Percentiles rank a stretch among this genome's conserved stretches.
phyloP scores from a whole-genome alignment of 768 basidiomycete genomes.

The Xanthoconium stramineum region DNA sequence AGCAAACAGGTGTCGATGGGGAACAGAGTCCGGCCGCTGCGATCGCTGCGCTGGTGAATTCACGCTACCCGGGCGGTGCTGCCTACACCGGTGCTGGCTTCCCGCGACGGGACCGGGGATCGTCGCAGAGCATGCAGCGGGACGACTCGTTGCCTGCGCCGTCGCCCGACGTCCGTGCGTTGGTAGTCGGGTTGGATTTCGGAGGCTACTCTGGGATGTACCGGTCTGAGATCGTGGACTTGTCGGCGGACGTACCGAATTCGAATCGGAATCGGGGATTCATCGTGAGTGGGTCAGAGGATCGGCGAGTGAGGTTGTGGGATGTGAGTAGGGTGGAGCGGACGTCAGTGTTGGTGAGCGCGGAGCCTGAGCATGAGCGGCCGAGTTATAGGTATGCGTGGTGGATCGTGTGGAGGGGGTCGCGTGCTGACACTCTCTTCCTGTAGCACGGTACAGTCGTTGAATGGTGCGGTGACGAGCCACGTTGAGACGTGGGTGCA shows the following conservation, averaged over 20 bases:
- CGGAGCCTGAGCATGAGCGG: conserved; percentile 70
- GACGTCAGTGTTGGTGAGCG: conserved; percentile 76
- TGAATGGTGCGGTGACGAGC: conserved; percentile 45
- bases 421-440: conserved; percentile 1
- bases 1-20: conserved; percentile 50
- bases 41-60: conserved; percentile 77
- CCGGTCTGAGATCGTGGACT: conserved; percentile 48
- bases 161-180: conserved; percentile 63
- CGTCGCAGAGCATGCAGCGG: conserved; percentile 34
- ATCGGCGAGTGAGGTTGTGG: conserved; percentile 85
- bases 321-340: conserved; percentile 72
- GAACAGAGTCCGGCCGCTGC: conserved; percentile 67
- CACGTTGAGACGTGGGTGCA: conserved; percentile 65
- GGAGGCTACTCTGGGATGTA: conserved; percentile 61
- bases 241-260: conserved; percentile 37
- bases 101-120: conserved; percentile 26
- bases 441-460: conserved; percentile 29
- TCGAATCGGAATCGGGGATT: conserved; percentile 59
- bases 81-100: conserved; percentile 21
- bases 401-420: background rate
- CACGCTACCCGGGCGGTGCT: conserved; percentile 45
- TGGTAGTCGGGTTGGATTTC: conserved; percentile 74
- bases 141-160: conserved; percentile 42
- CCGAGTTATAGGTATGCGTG: conserved; percentile 68
- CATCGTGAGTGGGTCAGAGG: conserved; percentile 87